Base-by-base conservation (phyloP, 371 early-diverging fungal genomes). In the Rhizomucor miehei region DNA sequence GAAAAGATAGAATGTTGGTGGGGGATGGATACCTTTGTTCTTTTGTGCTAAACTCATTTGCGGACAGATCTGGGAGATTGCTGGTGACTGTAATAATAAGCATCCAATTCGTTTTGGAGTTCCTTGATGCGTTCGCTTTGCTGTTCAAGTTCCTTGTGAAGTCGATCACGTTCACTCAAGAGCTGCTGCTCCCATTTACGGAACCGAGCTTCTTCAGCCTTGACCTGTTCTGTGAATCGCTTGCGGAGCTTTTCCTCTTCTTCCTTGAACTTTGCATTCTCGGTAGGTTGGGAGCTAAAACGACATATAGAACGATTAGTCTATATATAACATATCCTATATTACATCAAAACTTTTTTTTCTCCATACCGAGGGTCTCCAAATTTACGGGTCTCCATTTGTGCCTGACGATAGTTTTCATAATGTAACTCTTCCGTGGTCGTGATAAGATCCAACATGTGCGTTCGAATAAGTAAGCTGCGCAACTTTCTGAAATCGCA, bases 131-230 rank as follows among this genome's bases (percentile, higher is more conserved):
- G 84, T 66, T 85, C 85, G 73, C 97, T 97, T 69, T 95, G 93
- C 48, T 86, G 82, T 71, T 98, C 99, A 57, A 98, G 83, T 58
- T 98, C 97, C 71, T 95, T 91, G 81, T 97, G 97, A 53, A 98
- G 81, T 56, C 96, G 89, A 74, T 96, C 97, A 52, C 99, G 87
- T 73, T 98, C 99, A 57, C 89, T 87, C 72, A 97, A 94, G 39
- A 98, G 82, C 82, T 74, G 70, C 13, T 53, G 52, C 72, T 97
- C 98, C 98, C 98, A 98, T 67, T 90, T 86, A 65, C 96, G 85
- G 86, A 98, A 98, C 49, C 97, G 74, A 67, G 84, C 85, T 80
- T 98, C 98, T 74, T 98, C 97, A 61, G 86, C 64, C 49, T 93
- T 86, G 51, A 97, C 97, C 68, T 97, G 94, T 66, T 98, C 95